phyloP scores from a whole-genome alignment of 2,329 filamentous ascomycete genomes.

The Aspergillus nomiae region DNA sequence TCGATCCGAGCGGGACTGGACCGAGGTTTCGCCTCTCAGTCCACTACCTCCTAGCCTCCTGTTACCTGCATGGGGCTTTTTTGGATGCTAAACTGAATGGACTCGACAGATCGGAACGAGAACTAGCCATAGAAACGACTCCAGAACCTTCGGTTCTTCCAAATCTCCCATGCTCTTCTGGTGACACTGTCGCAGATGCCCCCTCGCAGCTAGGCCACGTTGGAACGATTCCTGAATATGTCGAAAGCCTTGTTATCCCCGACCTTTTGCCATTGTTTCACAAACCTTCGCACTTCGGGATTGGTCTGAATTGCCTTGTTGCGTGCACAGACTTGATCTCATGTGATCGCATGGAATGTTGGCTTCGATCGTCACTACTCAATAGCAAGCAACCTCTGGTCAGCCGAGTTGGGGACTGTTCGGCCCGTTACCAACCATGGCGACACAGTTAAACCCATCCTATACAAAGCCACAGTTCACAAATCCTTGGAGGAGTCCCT shows the following conservation, averaged over 20 bases:
- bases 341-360: slow-evolving; percentile 17
- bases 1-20: slow-evolving; percentile 14
- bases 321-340: not conserved
- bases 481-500: slow-evolving; percentile 29
- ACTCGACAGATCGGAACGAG: not conserved
- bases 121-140: not conserved
- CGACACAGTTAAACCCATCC: slow-evolving; percentile 18
- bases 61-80: not conserved
- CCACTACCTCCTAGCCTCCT: slow-evolving; percentile 3
- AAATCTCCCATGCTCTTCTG: slow-evolving; percentile 10
- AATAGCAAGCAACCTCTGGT: slow-evolving; percentile 8
- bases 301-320: slow-evolving; percentile 3
- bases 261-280: slow-evolving; percentile 15
- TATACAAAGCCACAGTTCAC: slow-evolving; percentile 25
- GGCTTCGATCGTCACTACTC: slow-evolving; percentile 2
- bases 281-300: slow-evolving; percentile 13
- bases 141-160: not conserved
- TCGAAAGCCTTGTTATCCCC: slow-evolving; percentile 20
- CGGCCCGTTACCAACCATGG: slow-evolving; percentile 22
- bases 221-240: slow-evolving; percentile 24
- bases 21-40: slow-evolving; percentile 11
- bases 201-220: slow-evolving; percentile 15
- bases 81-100: not conserved
- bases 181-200: slow-evolving; percentile 12
- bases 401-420: slow-evolving; percentile 11